Percentiles rank a stretch among this genome's conserved stretches.
These are phyloP conservation scores for Puccinia polysora DNA, from an alignment of 1,284 basidiomycete genomes.

Conservation along the genomic window DNA sequence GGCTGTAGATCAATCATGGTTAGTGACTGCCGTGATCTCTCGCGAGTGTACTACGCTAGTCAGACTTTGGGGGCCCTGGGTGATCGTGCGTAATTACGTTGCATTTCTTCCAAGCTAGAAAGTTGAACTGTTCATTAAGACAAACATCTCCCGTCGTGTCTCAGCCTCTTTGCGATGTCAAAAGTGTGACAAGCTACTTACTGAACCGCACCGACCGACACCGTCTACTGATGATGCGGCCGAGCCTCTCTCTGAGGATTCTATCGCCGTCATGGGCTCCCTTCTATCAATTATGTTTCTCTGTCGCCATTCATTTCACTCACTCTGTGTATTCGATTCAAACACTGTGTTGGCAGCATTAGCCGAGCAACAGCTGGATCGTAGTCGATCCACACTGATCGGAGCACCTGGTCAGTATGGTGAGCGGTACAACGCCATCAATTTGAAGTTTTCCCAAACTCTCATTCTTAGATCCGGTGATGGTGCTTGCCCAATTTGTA, in stretches of 20 bases:
- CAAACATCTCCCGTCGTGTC: too few relatives aligned
- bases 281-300: constrained; percentile 38
- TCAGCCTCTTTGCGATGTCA: constrained; percentile 30
- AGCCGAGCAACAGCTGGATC: constrained; percentile 34
- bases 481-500: constrained; percentile 28
- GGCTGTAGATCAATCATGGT: constrained; percentile 81
- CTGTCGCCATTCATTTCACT: constrained; percentile 43
- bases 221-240: background rate
- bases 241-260: background rate
- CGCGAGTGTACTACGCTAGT: constrained; percentile 63
- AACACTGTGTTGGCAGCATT: constrained; percentile 36
- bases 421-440: constrained; percentile 24
- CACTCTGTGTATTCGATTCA: constrained; percentile 39
- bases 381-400: background rate
- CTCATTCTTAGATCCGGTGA: constrained; percentile 27
- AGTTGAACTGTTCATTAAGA: background rate
- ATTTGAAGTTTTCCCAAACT: constrained; percentile 36
- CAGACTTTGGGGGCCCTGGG: constrained; percentile 74
- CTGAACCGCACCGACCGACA: background rate
- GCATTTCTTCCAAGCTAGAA: background rate
- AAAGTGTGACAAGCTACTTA: constrained; percentile 29
- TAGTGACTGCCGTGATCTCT: constrained; percentile 72
- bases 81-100: constrained; percentile 58
- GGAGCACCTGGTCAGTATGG: background rate
- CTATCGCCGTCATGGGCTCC: constrained; percentile 11